These are phyloP conservation scores for Pleurotus tuoliensis DNA, from an alignment of 768 basidiomycete genomes.

Conservation along the genomic window DNA sequence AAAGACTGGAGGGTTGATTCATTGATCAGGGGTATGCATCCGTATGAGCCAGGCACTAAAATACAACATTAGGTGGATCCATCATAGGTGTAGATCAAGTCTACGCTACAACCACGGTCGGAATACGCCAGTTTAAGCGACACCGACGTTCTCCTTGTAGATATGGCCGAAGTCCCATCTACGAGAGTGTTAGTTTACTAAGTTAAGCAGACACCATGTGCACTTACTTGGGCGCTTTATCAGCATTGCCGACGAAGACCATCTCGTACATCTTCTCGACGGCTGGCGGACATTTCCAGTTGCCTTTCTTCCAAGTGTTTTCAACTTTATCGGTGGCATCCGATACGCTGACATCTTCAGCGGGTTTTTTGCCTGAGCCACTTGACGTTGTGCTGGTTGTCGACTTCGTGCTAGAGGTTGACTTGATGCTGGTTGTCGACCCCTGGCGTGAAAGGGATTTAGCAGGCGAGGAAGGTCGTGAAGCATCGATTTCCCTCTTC, in stretches of 20 bases:
- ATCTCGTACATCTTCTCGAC: slow-evolving; percentile 7
- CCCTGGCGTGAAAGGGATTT: neutral
- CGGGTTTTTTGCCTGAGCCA: neutral
- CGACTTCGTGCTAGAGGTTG: neutral
- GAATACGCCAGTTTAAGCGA: neutral
- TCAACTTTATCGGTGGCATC: neutral
- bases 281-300: slow-evolving; percentile 5
- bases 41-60: too few species aligned
- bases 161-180: slow-evolving; percentile 5
- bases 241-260: slow-evolving; percentile 2
- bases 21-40: too few species aligned
- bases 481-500: slow-evolving; percentile 1
- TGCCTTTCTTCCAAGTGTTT: neutral
- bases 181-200: neutral
- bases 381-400: neutral
- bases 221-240: neutral
- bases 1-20: too few species aligned
- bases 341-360: neutral
- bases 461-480: neutral
- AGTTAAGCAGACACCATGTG: neutral
- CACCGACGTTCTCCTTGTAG: slow-evolving; percentile 1
- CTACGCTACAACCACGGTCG: too few species aligned
- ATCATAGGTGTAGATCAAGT: too few species aligned
- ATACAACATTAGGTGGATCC: too few species aligned
- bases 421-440: neutral